Base-by-base conservation (phyloP, 2,329 filamentous ascomycete genomes). In the Ceratocystis albifundus region DNA sequence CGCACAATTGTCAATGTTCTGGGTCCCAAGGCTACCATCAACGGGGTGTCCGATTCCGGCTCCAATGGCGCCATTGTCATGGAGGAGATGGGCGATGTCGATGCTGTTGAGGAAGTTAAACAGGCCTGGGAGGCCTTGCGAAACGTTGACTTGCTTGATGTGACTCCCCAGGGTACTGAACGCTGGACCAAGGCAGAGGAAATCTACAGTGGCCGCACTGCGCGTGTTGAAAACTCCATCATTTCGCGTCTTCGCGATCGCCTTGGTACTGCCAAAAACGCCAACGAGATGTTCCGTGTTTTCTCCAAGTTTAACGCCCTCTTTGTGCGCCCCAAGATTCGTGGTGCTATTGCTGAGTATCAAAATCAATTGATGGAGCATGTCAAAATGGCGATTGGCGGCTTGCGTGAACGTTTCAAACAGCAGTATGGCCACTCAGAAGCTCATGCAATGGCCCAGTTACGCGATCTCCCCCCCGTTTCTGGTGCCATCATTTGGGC, bases 291-390 rank as follows among this genome's bases (percentile, higher is more conserved):
- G 94, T 99, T 99, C 76, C 89, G 95, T 65, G 94, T 99, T 69
- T 99, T 99, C 75, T 97, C 94, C 65, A 97, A 97, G 74, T 99
- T 99, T 83, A 99, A 99, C 74, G 94, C 94, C 1, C 86, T 99
- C 36, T 96, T 99, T 71, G 93, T 99, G 66, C 86, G 94, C 68
- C 94, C 94, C n/a, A 99, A 99, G 81, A 97, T 99, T 77, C 88
- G 94, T 70, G 92, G 95, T 70, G 95, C 94, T 66, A 99, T 99
- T 72, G 89, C 91, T 55, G 93, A 99, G 77, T 99, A 99, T 74
- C 94, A 99, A 76, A 94, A 93, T 3, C 92, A 96, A 76, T 85
- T 99, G 44, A 96, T 99, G 74, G 92, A 96, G 72, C 96, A 96
- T 71, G 94, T 99, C 72, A 97, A 97, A 75, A 87, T 91, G 73